A percentile compares a stretch with the other conserved stretches of the same genome.
Evolutionary conservation across 345 rosid genomes (phyloP).

Genomic region (Eutrema heterophyllum): DNA sequence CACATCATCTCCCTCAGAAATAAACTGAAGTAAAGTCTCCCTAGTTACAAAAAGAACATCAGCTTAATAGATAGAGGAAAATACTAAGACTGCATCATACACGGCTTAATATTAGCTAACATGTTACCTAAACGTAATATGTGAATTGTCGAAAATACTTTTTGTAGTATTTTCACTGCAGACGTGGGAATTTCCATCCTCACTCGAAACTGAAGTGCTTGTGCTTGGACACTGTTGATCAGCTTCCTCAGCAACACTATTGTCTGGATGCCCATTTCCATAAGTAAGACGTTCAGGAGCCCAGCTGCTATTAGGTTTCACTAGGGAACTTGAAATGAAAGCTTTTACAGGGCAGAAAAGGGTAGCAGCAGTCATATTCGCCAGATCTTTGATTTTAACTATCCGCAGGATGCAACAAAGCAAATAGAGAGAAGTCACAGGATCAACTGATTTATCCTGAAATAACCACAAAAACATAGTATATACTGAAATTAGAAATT

Average conservation of each 20-base stretch:
- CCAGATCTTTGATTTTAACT: constrained; percentile 95
- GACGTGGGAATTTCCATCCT: constrained; percentile 38
- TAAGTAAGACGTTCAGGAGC: constrained; percentile 31
- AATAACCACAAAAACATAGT: constrained; percentile 27
- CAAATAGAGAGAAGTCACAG: constrained; percentile 79
- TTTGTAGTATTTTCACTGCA: constrained; percentile 35
- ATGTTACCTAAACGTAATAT: constrained; percentile 58
- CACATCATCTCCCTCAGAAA: constrained; percentile 66
- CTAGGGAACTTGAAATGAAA: constrained; percentile 44
- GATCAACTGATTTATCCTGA: constrained; percentile 63
- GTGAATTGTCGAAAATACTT: constrained; percentile 32
- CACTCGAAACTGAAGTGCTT: constrained; percentile 31
- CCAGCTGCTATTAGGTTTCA: constrained; percentile 52
- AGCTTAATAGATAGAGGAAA: neutral
- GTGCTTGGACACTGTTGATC: constrained; percentile 37
- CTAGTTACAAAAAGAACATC: constrained; percentile 34
- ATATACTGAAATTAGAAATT: constrained; percentile 8
- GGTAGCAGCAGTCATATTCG: constrained; percentile 85
- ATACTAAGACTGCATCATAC: neutral
- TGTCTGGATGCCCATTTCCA: constrained; percentile 40
- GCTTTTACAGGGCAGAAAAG: constrained; percentile 69
- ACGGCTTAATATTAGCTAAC: neutral
- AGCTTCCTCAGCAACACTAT: constrained; percentile 27
- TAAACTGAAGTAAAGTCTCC: constrained; percentile 67
- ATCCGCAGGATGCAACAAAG: constrained; percentile 95